Evolutionary conservation across 176 grass and related monocot species (phyloP).

Genomic region (Triticum timopheevii): DNA sequence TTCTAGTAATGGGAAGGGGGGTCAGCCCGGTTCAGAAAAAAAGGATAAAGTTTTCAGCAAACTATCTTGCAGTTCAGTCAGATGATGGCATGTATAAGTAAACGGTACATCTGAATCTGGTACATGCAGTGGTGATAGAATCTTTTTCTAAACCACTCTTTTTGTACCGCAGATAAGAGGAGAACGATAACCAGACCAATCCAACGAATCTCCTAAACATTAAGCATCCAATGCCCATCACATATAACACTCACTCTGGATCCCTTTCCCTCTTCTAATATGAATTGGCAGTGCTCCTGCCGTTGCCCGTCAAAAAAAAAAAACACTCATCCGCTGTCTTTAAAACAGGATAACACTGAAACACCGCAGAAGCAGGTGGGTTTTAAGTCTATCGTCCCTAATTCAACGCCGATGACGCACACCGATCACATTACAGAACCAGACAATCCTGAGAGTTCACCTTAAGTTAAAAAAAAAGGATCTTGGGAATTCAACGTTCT

Average conservation of each 20-base stretch:
- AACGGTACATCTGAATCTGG: background rate
- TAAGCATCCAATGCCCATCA: background rate
- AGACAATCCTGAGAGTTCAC: background rate
- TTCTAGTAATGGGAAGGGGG: too few species aligned
- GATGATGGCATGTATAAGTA: background rate
- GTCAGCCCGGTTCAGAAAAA: too few species aligned
- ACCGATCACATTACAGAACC: background rate
- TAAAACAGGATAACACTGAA: background rate
- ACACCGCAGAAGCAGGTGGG: too few species aligned
- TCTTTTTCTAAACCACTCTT: background rate
- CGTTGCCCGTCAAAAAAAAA: too few species aligned
- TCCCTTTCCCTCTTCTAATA: too few species aligned
- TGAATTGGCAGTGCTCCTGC: too few species aligned
- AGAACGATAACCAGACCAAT: background rate
- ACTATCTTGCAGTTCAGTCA: background rate
- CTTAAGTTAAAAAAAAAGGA: background rate
- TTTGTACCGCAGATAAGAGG: background rate
- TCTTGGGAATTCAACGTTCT: background rate
- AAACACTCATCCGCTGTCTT: background rate
- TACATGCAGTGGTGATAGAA: background rate
- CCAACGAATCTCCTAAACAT: background rate
- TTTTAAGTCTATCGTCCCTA: background rate
- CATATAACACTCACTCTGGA: background rate
- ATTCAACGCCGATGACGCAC: background rate
- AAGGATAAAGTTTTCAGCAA: background rate